phyloP scores from a whole-genome alignment of 2,329 filamentous ascomycete species.

The Mycosphaerella sp. region DNA sequence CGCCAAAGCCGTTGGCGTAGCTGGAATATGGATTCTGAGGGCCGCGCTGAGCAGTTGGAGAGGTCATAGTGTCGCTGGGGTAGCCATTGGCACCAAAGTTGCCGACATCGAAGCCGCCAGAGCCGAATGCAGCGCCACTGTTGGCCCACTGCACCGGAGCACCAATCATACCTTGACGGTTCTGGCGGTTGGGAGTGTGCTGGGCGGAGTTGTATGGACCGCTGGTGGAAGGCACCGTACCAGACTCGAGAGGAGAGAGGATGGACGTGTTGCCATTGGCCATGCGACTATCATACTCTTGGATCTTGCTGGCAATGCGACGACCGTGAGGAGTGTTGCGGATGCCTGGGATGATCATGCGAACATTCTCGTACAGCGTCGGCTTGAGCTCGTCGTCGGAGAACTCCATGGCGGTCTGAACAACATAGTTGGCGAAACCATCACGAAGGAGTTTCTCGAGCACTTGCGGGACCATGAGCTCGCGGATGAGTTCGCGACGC shows the following conservation, averaged over 20 bases:
- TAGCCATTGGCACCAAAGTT: conserved; percentile 16
- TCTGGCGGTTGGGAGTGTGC: conserved; percentile 21
- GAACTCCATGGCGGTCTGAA: conserved; percentile 91
- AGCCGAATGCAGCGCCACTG: conserved; percentile 12
- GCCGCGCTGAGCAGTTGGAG: conserved; percentile 29
- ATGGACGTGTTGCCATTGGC: conserved; percentile 28
- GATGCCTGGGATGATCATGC: conserved; percentile 75
- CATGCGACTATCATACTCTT: conserved; percentile 46
- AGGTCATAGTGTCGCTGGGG: conserved; percentile 20
- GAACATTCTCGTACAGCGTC: conserved; percentile 74
- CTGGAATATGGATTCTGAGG: conserved; percentile 18
- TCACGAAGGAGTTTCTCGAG: conserved; percentile 86
- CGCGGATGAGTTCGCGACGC: conserved; percentile 75
- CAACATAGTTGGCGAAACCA: conserved; percentile 94
- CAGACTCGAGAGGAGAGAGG: conserved; percentile 19
- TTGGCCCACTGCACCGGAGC: conserved; percentile 21
- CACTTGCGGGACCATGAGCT: conserved; percentile 67
- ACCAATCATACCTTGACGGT: conserved; percentile 28
- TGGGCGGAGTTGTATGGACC: conserved; percentile 6
- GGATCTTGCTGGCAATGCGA: conserved; percentile 84
- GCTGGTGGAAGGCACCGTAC: conserved; percentile 5
- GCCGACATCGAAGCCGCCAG: conserved; percentile 14
- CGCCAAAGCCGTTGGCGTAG: conserved; percentile 22
- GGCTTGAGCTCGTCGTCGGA: conserved; percentile 66
- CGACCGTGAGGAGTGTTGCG: conserved; percentile 90